A percentile compares a stretch with the other conserved stretches of the same genome.
These are phyloP conservation scores for Rhododendron kiyosumense DNA, from an alignment of 148 eudicot species.

Conservation along the genomic window DNA sequence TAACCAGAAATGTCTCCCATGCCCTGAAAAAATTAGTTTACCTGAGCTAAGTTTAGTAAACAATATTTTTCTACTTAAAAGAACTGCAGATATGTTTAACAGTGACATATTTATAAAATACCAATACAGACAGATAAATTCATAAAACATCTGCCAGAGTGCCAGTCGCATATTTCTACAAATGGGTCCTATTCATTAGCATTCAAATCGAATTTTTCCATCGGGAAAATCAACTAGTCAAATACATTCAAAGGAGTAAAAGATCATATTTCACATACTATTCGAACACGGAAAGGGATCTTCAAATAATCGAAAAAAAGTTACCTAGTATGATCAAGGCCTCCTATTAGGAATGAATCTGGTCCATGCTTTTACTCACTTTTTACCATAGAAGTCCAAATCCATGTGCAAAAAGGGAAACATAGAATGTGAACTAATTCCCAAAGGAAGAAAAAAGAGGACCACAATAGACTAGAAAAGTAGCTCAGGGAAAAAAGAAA, in stretches of 20 bases:
- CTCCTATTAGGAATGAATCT: not conserved
- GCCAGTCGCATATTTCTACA: not conserved
- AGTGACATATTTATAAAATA: not conserved
- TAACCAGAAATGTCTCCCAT: constrained; percentile 56
- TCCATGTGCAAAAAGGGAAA: too few species aligned
- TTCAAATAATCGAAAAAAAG: not conserved
- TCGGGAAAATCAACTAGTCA: not conserved
- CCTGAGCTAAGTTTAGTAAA: constrained; percentile 10
- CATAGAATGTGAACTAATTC: too few species aligned
- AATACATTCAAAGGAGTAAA: not conserved
- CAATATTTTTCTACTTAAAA: not conserved
- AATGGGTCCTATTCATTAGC: not conserved
- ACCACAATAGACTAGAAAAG: too few species aligned
- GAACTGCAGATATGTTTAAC: not conserved
- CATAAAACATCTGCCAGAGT: not conserved
- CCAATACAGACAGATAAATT: not conserved
- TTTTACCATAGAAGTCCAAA: too few species aligned
- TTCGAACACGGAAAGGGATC: not conserved
- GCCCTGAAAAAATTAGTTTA: constrained; percentile 31
- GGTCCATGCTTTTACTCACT: not conserved
- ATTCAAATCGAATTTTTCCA: not conserved
- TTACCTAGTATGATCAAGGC: not conserved
- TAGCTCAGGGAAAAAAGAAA: too few species aligned
- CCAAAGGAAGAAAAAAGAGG: too few species aligned
- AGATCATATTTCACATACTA: not conserved